phyloP scores from a whole-genome alignment of 2,329 filamentous ascomycete species.

The Aspergillus spinulosporus region DNA sequence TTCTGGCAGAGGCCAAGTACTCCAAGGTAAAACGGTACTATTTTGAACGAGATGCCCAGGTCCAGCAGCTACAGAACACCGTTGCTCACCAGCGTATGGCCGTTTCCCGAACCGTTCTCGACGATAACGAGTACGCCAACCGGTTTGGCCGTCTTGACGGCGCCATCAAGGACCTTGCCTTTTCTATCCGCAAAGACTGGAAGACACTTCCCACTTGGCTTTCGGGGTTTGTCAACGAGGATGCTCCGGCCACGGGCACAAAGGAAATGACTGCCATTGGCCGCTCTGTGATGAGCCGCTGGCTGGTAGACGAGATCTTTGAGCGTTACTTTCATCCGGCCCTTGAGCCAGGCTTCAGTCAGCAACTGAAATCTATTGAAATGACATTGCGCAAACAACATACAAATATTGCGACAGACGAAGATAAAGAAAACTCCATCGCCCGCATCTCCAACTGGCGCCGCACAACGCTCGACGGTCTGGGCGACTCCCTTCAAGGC shows the following conservation, averaged over 20 bases:
- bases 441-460: constrained; percentile 91
- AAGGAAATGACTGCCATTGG: constrained; percentile 98
- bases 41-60: constrained; percentile 86
- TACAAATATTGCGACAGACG: constrained; percentile 70
- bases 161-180: constrained; percentile 89
- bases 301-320: constrained; percentile 89
- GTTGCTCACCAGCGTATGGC: constrained; percentile 94
- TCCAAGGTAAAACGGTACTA: constrained; percentile 98
- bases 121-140: constrained; percentile 90
- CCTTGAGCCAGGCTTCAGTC: constrained; percentile 73
- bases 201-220: constrained; percentile 77
- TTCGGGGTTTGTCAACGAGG: constrained; percentile 74
- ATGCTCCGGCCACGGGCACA: constrained; percentile 81
- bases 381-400: constrained; percentile 79
- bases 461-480: constrained; percentile 88
- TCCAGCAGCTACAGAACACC: constrained; percentile 95
- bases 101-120: constrained; percentile 87
- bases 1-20: constrained; percentile 79
- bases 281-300: constrained; percentile 81
- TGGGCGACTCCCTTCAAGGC: constrained; percentile 68
- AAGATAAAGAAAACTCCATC: constrained; percentile 85
- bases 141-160: constrained; percentile 90
- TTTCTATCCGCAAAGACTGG: constrained; percentile 97
- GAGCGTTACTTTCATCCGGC: constrained; percentile 90
- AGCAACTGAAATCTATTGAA: constrained; percentile 81